These are phyloP conservation scores for Boletus rufocinnamomeus DNA, from an alignment of 768 basidiomycete genomes.

Conservation along the genomic window DNA sequence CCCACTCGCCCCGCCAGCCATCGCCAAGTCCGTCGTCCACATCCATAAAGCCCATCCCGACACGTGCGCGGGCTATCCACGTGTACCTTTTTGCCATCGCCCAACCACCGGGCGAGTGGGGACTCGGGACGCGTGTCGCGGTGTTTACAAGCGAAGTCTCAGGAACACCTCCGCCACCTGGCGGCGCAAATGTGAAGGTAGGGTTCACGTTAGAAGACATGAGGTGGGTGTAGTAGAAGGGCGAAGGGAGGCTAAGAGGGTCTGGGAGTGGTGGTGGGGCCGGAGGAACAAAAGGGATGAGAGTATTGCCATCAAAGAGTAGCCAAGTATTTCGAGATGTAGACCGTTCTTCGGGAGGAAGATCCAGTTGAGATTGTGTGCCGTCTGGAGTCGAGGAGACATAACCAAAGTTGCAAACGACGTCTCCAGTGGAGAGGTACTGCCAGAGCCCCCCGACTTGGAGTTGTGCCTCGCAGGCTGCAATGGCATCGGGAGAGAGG, in stretches of 20 bases:
- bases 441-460: conserved; percentile 68
- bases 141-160: conserved; percentile 49
- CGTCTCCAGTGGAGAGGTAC: conserved; percentile 74
- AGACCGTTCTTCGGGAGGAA: conserved; percentile 21
- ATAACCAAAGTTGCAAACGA: conserved; percentile 81
- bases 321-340: conserved; percentile 57
- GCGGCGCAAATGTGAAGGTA: conserved; percentile 30
- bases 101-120: conserved; percentile 59
- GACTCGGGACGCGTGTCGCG: conserved; percentile 49
- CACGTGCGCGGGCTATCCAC: conserved; percentile 62
- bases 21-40: conserved; percentile 49
- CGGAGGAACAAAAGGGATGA: conserved; percentile 64
- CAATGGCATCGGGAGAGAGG: conserved; percentile 47
- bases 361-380: conserved; percentile 26
- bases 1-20: conserved; percentile 79
- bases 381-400: conserved; percentile 48
- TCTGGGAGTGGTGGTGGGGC: conserved; percentile 51
- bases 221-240: conserved; percentile 76
- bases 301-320: conserved; percentile 64
- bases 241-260: conserved; percentile 67
- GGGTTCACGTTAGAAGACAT: conserved; percentile 38
- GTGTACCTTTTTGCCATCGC: conserved; percentile 61
- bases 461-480: conserved; percentile 68
- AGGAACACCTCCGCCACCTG: conserved; percentile 38
- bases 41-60: conserved; percentile 39